phyloP scores from a whole-genome alignment of 352 stramenopile genomes.

The Elongisporangium anandrum region DNA sequence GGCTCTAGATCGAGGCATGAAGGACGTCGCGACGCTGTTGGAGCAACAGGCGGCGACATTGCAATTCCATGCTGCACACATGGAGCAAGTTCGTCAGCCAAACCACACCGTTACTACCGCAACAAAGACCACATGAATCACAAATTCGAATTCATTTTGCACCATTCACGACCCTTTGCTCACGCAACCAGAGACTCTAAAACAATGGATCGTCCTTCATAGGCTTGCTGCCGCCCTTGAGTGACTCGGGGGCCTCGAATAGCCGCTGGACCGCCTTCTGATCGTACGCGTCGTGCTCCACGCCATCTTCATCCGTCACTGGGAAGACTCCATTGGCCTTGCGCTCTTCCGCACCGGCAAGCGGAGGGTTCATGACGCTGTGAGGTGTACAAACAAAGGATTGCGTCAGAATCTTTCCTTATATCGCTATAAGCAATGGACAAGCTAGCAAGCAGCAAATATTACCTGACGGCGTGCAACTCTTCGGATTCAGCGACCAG shows the following conservation, averaged over 20 bases:
- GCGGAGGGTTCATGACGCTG: slow-evolving; percentile 77
- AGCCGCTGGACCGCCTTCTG: slow-evolving; percentile 42
- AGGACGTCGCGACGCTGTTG: slow-evolving; percentile 23
- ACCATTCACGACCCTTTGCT: slow-evolving; percentile 1
- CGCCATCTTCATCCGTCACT: slow-evolving; percentile 56
- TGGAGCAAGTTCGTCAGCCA: background rate
- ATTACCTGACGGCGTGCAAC: slow-evolving; percentile 59
- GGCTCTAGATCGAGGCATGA: slow-evolving; percentile 16
- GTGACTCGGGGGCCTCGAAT: slow-evolving; percentile 69
- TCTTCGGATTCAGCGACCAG: slow-evolving; percentile 56
- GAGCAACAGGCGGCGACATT: slow-evolving; percentile 29
- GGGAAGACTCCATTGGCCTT: slow-evolving; percentile 62
- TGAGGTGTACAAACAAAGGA: background rate
- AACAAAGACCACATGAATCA: background rate
- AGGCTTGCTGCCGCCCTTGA: slow-evolving; percentile 66
- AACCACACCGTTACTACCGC: background rate
- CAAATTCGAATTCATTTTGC: background rate
- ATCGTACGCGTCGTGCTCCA: slow-evolving; percentile 53
- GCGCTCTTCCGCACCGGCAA: slow-evolving; percentile 51
- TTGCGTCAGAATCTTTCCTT: background rate
- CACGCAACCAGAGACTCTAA: slow-evolving; percentile 17
- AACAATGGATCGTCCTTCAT: slow-evolving; percentile 84
- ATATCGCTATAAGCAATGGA: background rate
- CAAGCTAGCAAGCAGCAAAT: background rate
- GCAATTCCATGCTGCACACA: slow-evolving; percentile 15